Percentiles rank a stretch among this genome's conserved stretches.
These are phyloP conservation scores for Amborella trichopoda DNA, from an alignment of 164 flowering plant species.

Conservation along the genomic window DNA sequence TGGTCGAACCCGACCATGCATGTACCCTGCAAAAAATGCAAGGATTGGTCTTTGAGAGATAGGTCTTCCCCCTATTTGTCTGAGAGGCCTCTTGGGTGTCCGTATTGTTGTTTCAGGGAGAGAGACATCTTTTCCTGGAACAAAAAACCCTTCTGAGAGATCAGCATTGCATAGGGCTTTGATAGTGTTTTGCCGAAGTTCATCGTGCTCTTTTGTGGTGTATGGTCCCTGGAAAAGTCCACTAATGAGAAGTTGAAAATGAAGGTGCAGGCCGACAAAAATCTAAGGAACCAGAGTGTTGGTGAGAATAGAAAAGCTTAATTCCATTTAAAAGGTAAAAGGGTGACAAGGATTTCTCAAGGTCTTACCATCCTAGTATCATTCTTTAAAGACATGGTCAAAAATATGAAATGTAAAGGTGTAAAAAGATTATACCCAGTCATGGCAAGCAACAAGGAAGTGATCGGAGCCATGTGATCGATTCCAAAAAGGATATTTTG, in stretches of 20 bases:
- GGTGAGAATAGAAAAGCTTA: no score
- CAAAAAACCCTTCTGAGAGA: slow-evolving; percentile 21
- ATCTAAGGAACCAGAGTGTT: no score
- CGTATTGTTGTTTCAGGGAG: slow-evolving; percentile 25
- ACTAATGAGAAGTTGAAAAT: no score
- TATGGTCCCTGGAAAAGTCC: slow-evolving; percentile 21
- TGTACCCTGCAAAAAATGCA: slow-evolving; percentile 35
- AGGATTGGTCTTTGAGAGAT: slow-evolving; percentile 20
- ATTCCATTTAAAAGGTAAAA: no score
- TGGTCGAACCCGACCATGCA: slow-evolving; percentile 33
- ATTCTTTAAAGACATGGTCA: no score
- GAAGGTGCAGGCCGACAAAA: no score
- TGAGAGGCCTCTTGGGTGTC: slow-evolving; percentile 14
- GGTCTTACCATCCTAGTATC: no score
- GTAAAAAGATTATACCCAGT: slow-evolving; percentile 13
- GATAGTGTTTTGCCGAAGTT: slow-evolving; percentile 15
- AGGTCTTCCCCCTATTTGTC: slow-evolving; percentile 26
- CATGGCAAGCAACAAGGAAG: slow-evolving; percentile 23
- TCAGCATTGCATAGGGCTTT: slow-evolving; percentile 43
- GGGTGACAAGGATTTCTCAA: no score
- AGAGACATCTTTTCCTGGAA: slow-evolving; percentile 29
- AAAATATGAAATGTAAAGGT: no score
- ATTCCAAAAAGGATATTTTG: slow-evolving; percentile 18
- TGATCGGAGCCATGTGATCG: slow-evolving; percentile 15
- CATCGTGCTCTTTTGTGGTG: slow-evolving; percentile 13